phyloP scores from a whole-genome alignment of 495 filamentous ascomycete species.

The Xylaria telfairii region DNA sequence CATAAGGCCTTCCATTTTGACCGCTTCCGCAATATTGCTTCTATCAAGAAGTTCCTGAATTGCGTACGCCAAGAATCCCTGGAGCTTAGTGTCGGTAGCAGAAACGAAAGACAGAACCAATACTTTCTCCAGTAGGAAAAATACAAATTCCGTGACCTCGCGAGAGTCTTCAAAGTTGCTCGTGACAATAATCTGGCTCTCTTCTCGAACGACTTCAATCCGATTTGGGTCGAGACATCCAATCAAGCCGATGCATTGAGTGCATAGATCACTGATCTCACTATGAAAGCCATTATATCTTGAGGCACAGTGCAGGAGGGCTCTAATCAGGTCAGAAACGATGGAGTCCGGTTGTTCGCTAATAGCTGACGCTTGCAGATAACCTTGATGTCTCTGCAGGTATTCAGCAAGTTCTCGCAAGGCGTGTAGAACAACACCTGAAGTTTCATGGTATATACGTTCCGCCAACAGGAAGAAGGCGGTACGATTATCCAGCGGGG shows the following conservation, averaged over 20 bases:
- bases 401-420: constrained; percentile 76
- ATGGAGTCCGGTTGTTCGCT: constrained; percentile 85
- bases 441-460: constrained; percentile 81
- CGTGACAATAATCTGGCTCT: constrained; percentile 78
- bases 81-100: constrained; percentile 80
- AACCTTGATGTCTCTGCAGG: constrained; percentile 74
- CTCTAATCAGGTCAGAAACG: constrained; percentile 71
- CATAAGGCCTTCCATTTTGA: constrained; percentile 36
- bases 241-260: constrained; percentile 81
- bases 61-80: constrained; percentile 87
- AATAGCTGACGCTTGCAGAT: constrained; percentile 80
- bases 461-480: constrained; percentile 72
- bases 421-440: constrained; percentile 79
- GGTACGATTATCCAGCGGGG: constrained; percentile 58
- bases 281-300: constrained; percentile 73
- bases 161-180: constrained; percentile 81
- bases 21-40: constrained; percentile 70
- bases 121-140: constrained; percentile 83
- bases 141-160: constrained; percentile 85
- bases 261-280: constrained; percentile 73
- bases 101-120: constrained; percentile 91
- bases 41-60: constrained; percentile 91
- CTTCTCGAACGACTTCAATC: constrained; percentile 78
- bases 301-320: constrained; percentile 81
- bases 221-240: constrained; percentile 92